Evolutionary conservation across 352 stramenopile species (phyloP).

Genomic region (Globisporangium spinosum): DNA sequence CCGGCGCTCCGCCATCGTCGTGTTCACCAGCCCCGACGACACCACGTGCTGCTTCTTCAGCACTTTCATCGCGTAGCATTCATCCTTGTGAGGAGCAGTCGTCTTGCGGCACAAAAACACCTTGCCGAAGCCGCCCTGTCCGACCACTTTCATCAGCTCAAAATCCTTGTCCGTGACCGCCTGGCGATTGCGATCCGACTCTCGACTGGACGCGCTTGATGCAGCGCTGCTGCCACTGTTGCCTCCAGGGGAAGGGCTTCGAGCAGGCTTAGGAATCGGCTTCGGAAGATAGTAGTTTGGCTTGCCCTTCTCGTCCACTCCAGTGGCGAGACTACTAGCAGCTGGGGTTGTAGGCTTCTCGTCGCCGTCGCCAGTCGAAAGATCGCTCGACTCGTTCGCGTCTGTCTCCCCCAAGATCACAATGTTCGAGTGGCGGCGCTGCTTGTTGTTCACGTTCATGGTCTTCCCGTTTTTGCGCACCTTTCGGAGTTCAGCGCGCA

Average conservation of each 20-base stretch:
- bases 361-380: constrained; percentile 56
- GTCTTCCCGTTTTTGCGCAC: constrained; percentile 24
- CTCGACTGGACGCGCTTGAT: constrained; percentile 13
- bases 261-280: constrained; percentile 41
- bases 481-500: constrained; percentile 63
- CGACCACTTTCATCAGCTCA: constrained; percentile 96
- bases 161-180: constrained; percentile 90
- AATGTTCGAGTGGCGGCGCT: constrained; percentile 79
- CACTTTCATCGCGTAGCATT: constrained; percentile 99
- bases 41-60: constrained; percentile 92
- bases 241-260: constrained; percentile 20
- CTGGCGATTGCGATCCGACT: constrained; percentile 25
- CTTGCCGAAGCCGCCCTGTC: constrained; percentile 96
- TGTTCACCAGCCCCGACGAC: constrained; percentile 90
- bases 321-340: neutral
- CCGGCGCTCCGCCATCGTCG: constrained; percentile 91
- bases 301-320: constrained; percentile 43
- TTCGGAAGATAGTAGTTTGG: constrained; percentile 84
- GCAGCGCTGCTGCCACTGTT: constrained; percentile 11
- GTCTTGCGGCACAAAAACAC: constrained; percentile 97
- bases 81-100: constrained; percentile 78
- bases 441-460: constrained; percentile 20
- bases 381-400: constrained; percentile 65
- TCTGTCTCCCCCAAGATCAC: constrained; percentile 85
- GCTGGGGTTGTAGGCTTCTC: constrained; percentile 30